A percentile compares a stretch with the other conserved stretches of the same genome.
phyloP scores from a whole-genome alignment of 768 basidiomycete genomes.

The Podaxis carcinomalis region DNA sequence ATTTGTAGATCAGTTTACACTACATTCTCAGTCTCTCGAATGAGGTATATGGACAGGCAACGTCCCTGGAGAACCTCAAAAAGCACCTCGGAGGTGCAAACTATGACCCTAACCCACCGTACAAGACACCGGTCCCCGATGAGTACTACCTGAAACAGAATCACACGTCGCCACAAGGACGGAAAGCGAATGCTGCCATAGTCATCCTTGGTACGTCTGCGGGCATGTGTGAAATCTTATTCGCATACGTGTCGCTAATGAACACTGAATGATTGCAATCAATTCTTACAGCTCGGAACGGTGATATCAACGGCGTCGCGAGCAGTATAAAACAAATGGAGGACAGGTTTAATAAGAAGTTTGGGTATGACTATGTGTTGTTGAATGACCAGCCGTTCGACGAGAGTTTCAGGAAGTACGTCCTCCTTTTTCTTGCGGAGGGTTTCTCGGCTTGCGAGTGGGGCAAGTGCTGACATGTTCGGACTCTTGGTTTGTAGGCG shows the following conservation, averaged over 20 bases:
- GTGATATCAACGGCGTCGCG: constrained; percentile 55
- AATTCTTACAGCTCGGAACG: constrained; percentile 44
- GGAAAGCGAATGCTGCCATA: constrained; percentile 79
- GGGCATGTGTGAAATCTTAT: constrained; percentile 1
- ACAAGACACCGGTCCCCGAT: constrained; percentile 57
- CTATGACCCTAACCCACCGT: constrained; percentile 31
- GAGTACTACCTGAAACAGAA: constrained; percentile 48
- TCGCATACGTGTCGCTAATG: background rate
- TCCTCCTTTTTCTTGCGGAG: background rate
- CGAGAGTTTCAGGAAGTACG: constrained; percentile 65
- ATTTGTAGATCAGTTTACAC: constrained; percentile 46
- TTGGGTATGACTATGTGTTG: constrained; percentile 81
- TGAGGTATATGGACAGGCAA: constrained; percentile 58
- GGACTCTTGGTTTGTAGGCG: constrained; percentile 32
- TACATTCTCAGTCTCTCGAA: constrained; percentile 65
- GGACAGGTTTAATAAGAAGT: constrained; percentile 87
- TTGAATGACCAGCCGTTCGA: constrained; percentile 79
- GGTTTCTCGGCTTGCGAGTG: background rate
- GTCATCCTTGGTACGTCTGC: constrained; percentile 58
- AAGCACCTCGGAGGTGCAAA: constrained; percentile 26
- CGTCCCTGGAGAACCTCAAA: constrained; percentile 44
- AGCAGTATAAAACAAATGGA: constrained; percentile 76
- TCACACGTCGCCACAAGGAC: constrained; percentile 31
- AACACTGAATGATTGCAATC: background rate
- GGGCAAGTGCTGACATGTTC: background rate